Percentiles rank a stretch among this genome's conserved stretches.
Conservation (phyloP, 2,329 filamentous ascomycete genomes). For the Trichoderma breve region DNA sequence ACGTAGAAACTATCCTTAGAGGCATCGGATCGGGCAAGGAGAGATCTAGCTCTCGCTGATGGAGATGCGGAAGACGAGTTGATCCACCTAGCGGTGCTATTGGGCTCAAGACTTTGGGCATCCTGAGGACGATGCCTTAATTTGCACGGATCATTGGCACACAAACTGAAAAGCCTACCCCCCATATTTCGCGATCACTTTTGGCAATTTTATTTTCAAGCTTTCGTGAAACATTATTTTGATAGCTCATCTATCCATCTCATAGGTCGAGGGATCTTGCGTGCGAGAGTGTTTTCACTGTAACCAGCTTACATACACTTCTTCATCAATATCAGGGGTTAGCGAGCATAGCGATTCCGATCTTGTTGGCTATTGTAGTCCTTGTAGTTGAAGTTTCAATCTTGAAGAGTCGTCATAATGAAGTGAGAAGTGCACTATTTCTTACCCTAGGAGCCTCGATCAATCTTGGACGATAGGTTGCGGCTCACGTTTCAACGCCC, state of each 20-base stretch:
- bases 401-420: background rate
- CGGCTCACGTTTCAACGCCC: background rate
- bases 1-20: no score
- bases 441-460: background rate
- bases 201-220: background rate
- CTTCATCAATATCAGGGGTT: no score
- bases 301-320: background rate
- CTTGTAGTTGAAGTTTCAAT: background rate
- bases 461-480: background rate
- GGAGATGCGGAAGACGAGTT: background rate
- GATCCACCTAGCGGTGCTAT: background rate
- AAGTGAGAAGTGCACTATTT: background rate
- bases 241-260: no score
- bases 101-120: background rate
- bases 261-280: background rate
- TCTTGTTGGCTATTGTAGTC: background rate
- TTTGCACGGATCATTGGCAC: background rate
- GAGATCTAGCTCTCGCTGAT: background rate
- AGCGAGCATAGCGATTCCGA: background rate
- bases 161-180: background rate
- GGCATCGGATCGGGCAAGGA: background rate
- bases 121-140: background rate
- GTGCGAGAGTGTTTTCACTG: fast-evolving
- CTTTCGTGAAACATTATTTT: background rate
- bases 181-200: background rate